Conservation (phyloP, 805 yeast genomes). For the Priceomyces medius region DNA sequence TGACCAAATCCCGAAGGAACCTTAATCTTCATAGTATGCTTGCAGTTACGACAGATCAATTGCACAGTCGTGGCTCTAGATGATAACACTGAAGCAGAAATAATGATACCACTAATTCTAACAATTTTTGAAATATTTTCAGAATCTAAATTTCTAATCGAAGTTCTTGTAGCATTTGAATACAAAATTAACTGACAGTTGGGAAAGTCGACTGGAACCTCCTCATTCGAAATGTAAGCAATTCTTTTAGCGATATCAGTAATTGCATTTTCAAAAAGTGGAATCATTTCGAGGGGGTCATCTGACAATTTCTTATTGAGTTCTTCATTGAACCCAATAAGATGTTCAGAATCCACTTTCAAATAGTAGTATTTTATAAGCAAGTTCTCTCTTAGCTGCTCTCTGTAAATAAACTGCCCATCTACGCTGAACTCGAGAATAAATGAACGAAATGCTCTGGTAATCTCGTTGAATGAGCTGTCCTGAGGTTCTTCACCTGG, state of each 20-base stretch:
- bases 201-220: slow-evolving; percentile 60
- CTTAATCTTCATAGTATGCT: slow-evolving; percentile 68
- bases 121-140: slow-evolving; percentile 88
- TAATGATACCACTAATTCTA: slow-evolving; percentile 88
- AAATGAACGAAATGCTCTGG: slow-evolving; percentile 76
- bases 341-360: slow-evolving; percentile 76
- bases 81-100: slow-evolving; percentile 82
- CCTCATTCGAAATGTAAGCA: slow-evolving; percentile 52
- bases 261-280: slow-evolving; percentile 78
- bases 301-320: slow-evolving; percentile 79
- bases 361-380: slow-evolving; percentile 71
- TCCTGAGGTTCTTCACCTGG: slow-evolving; percentile 77
- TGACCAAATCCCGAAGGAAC: slow-evolving; percentile 71
- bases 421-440: slow-evolving; percentile 82
- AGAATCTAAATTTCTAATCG: slow-evolving; percentile 81
- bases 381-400: slow-evolving; percentile 84
- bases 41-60: slow-evolving; percentile 83
- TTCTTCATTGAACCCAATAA: slow-evolving; percentile 86
- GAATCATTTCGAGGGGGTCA: slow-evolving; percentile 85
- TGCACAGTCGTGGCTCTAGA: slow-evolving; percentile 85
- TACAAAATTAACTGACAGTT: slow-evolving; percentile 76
- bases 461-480: slow-evolving; percentile 64
- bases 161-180: slow-evolving; percentile 67
- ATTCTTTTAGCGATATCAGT: slow-evolving; percentile 83
- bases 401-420: slow-evolving; percentile 82